Evolutionary conservation across 805 yeast genomes (phyloP), one percentile per base, ranked within the genome.

Genomic region (Pichia cephalocereana): DNA sequence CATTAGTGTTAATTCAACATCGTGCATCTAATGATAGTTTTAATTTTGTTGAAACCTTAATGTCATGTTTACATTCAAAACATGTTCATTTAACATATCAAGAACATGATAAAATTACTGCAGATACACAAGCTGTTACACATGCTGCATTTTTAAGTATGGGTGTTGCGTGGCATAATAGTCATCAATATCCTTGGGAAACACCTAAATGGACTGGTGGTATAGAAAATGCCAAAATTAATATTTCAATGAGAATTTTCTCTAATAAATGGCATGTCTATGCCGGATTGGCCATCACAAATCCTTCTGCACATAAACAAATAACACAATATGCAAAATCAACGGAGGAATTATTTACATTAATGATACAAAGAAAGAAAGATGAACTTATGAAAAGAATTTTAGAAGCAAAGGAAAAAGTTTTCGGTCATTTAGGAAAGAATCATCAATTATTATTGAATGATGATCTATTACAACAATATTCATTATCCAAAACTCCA

Each of bases 251-350:
- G 62, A 72, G 99, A 53, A 93, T 93, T 45, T 93, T 75, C 64
- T 81, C 96, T 17, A 93, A 90, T 66, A 89, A 90, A 66, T 93
- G 96, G 95, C 99, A 93, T 64, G 98, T 93, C 31, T 93, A 93
- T 61, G 98, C 98, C 6, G 99, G 99, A 0, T 71, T 93, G 58
- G 97, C 98, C 10, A 91, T 93, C 55, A 85, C 96, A 1, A 93
- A 93, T 59, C 97, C 96, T 1, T 79, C 90, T 40, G 97, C 98
- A 0, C 97, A 91, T 60, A 78, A 76, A 38, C 98, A 93, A 66
- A 83, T 95, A 18, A 72, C 86, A 54, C 97, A 90, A 63, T 93
- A 91, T 63, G 84, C 98, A 2, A 76, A 77, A 36, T 85, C 96
- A 1, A 83, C 84, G 3, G 83, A 93, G 0, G 93, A 86, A 47